Base-by-base conservation (phyloP, 768 basidiomycete genomes). In the Pholiota microspora region DNA sequence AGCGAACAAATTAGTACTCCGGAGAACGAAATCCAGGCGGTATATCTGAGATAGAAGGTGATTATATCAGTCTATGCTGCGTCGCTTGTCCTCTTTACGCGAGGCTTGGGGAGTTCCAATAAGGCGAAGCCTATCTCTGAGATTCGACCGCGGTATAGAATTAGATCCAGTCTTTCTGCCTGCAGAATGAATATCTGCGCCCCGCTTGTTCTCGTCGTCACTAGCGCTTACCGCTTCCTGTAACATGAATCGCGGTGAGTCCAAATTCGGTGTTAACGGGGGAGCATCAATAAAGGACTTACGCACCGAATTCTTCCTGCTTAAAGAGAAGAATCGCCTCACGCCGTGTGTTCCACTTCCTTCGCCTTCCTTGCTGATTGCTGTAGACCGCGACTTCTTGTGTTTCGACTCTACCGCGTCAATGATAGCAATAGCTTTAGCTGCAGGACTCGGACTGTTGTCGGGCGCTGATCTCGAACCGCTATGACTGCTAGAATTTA, bases 361-460 rank as follows among this genome's bases (percentile, higher is more conserved):
- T 52, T 53, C 62, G 49, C 54, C 56, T n/a, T 64, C 56, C 31
- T 63, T 60, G 9, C 50, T 18, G 21, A 15, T 45, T 24, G 61
- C 54, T 44, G 64, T 64, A 7, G 64, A 55, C 35, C 65, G 49
- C 18, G 55, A 67, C 31, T 68, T 68, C 60, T 70, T 77, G 40
- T 71, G 69, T 65, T 78, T 81, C 29, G 75, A 73, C 23, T 83
- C 80, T 52, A 83, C 69, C 4, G 80, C 78, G 49, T 86, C 85
- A 40, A 86, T 71, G 54, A 84, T 76, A 5, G 79, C 83, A 50
- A 87, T 82, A 7, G 84, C 79, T 63, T 85, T 88, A 28, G 83
- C 81, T n/a, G 80, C 70, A 16, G 80, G 64, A 5, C 53, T 47
- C 5, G 81, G 73, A 21, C 58, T 46, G 46, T 59, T 55, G n/a